Percentiles rank a stretch among this genome's conserved stretches.
These are phyloP conservation scores for Fomitopsis serialis DNA, from an alignment of 768 basidiomycete species.

Conservation along the genomic window DNA sequence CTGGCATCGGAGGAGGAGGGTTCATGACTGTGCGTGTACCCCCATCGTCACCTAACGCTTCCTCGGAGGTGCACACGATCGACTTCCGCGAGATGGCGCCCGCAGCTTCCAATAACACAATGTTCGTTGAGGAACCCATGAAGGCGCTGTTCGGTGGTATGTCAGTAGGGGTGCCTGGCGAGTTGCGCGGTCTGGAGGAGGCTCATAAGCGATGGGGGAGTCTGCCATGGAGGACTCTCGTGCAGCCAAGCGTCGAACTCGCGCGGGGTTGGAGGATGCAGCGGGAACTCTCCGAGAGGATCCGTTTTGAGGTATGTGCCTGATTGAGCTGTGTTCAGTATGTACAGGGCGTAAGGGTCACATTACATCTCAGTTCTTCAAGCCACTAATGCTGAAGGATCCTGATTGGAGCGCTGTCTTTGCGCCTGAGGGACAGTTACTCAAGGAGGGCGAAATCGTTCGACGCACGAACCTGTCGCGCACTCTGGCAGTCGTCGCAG, in stretches of 20 bases:
- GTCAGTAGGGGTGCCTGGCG: conserved; percentile 86
- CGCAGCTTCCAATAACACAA: conserved; percentile 60
- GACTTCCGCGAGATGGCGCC: conserved; percentile 92
- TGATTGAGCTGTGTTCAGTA: no score
- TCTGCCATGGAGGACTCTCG: conserved; percentile 71
- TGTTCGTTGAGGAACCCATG: conserved; percentile 59
- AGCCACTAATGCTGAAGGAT: conserved; percentile 54
- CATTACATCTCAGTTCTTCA: no score
- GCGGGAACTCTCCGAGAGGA: conserved; percentile 66
- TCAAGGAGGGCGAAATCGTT: conserved; percentile 73
- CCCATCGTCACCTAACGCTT: conserved; percentile 31
- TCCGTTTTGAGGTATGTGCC: conserved; percentile 44
- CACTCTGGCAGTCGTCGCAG: conserved; percentile 71
- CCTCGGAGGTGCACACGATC: conserved; percentile 63
- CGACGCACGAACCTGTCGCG: conserved; percentile 67
- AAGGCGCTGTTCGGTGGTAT: conserved; percentile 71
- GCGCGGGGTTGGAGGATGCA: conserved; percentile 80
- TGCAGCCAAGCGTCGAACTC: conserved; percentile 69
- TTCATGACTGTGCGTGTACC: conserved; percentile 83
- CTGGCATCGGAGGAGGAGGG: conserved; percentile 85
- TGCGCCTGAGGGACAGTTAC: conserved; percentile 65
- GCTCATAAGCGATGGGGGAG: conserved; percentile 81
- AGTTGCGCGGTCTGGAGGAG: conserved; percentile 81
- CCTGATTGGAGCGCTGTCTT: conserved; percentile 83
- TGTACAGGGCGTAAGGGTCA: no score